Base-by-base conservation (phyloP, 208 protist genomes). In the Leishmania amazonensis region DNA sequence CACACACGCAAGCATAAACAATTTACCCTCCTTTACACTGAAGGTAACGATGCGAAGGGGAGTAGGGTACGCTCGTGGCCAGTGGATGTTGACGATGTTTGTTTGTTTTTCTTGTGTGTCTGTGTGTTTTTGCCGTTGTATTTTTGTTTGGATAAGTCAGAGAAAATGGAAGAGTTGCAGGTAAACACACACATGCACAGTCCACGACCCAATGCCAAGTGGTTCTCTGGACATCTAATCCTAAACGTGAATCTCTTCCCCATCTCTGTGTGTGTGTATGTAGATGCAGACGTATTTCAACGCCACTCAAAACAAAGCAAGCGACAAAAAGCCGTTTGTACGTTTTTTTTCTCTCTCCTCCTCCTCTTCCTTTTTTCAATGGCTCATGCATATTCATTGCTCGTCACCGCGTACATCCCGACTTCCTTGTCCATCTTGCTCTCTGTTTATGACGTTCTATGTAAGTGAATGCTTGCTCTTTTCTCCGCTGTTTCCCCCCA, bases 341-440 rank as follows among this genome's bases (percentile, higher is more conserved):
- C 73, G 70, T 79, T 53, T 75, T 68, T 76, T 68, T 76, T 47
- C 28, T 31, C 24, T 24, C 31, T 62, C 11, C 28, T 70, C 28
- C n/a, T 62, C 2, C 57, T 3, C 8, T 15, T 62, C 31, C 7
- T 45, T 8, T 40, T n/a, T 4, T 80, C 72, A 62, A 24, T 71
- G 6, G 75, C 1, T 24, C 60, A 7, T 24, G 28, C 65, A 7
- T 3, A 6, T 51, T 57, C 40, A 40, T 67, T 38, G n/a, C 24
- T 38, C n/a, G n/a, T 67, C 40, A 38, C 60, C n/a, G 60, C 7
- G 13, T 13, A 31, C 60, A 67, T 38, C 11, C 19, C 60, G n/a
- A 38, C 24, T 67, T n/a, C 2, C 60, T 67, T 67, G 60, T 17
- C 11, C 31, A 31, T 38, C 31, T 38, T n/a, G 19, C 60, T 67